Base-by-base conservation (phyloP, 2,329 filamentous ascomycete genomes). In the Clonostachys rosea region DNA sequence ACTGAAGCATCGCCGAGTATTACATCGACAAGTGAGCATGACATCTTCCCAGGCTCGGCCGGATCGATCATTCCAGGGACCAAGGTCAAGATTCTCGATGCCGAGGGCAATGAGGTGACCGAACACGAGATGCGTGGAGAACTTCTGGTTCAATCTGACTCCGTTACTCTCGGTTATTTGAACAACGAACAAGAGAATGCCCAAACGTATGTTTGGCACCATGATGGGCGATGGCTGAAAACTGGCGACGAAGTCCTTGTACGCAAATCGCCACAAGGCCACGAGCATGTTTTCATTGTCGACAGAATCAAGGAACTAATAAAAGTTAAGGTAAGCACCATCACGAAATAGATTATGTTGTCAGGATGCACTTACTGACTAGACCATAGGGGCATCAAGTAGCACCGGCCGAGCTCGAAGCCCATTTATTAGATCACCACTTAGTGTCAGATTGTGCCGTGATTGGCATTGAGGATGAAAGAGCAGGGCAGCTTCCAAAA, bases 201-300 rank as follows among this genome's bases (percentile, higher is more conserved):
- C 45, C 87, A 92, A 59, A 91, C 89, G 0, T 94, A 87, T 56
- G 58, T 80, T 1, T 68, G 64, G 50, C 73, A 80, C 46, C 73
- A 82, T 6, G 81, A 89, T 52, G 80, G 81, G 7, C 64, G 79
- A 53, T 91, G 87, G 78, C 80, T 92, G 75, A 79, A 78, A 34
- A 95, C 90, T 0, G 90, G 90, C 11, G 89, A 95, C 56, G 87
- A 92, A 60, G 89, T 84, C 0, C 71, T 91, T 5, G 69, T 92
- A 18, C 74, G 75, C 3, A 73, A 77, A 56, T 69, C 78, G 13
- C 79, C 78, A 0, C 69, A 71, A 4, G 87, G 87, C 3, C 70
- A 84, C 53, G 87, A 94, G 63, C 90, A 95, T 59, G 61, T 95
- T 40, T 86, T 88, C 63, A 87, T 96, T 49, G 86, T 89, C 4